Percentiles rank a stretch among this genome's conserved stretches.
Conservation (phyloP, 768 basidiomycete genomes). For the Kwoniella europaea region DNA sequence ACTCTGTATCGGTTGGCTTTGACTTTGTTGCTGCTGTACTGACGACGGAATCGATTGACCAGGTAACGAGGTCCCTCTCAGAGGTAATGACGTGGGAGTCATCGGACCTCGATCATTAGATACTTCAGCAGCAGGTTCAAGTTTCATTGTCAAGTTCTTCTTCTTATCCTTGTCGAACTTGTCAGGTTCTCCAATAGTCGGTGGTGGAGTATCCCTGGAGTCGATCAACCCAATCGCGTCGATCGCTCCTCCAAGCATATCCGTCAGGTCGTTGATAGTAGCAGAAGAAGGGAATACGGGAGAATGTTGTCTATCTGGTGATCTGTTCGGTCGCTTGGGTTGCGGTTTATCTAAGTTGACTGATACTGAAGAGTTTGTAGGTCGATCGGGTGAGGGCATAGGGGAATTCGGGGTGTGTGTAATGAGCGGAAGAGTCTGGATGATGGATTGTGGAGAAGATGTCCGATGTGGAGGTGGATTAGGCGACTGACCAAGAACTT, state of each 20-base stretch:
- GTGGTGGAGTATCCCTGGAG: conserved; percentile 48
- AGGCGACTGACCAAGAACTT: neutral
- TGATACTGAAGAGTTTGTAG: neutral
- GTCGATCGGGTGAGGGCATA: conserved; percentile 22
- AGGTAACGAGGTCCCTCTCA: conserved; percentile 24
- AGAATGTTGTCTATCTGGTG: conserved; percentile 26
- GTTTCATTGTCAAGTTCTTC: conserved; percentile 11
- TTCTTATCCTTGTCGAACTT: conserved; percentile 17
- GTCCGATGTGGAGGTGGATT: neutral
- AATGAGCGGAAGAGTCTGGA: conserved; percentile 31
- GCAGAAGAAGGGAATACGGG: conserved; percentile 19
- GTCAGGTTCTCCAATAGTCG: conserved; percentile 34
- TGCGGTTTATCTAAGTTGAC: conserved; percentile 11
- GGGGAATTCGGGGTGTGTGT: conserved; percentile 34
- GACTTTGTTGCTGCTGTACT: neutral
- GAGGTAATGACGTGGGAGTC: conserved; percentile 28
- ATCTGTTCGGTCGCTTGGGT: conserved; percentile 33
- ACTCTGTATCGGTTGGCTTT: neutral
- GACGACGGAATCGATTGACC: neutral
- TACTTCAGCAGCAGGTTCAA: conserved; percentile 26
- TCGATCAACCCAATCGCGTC: conserved; percentile 52
- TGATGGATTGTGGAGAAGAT: conserved; percentile 13
- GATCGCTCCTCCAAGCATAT: conserved; percentile 53
- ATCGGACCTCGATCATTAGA: conserved; percentile 19
- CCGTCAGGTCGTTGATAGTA: conserved; percentile 48